Evolutionary conservation across 2,329 filamentous ascomycete species (phyloP).

Genomic region (Aphanoascus verrucosus): DNA sequence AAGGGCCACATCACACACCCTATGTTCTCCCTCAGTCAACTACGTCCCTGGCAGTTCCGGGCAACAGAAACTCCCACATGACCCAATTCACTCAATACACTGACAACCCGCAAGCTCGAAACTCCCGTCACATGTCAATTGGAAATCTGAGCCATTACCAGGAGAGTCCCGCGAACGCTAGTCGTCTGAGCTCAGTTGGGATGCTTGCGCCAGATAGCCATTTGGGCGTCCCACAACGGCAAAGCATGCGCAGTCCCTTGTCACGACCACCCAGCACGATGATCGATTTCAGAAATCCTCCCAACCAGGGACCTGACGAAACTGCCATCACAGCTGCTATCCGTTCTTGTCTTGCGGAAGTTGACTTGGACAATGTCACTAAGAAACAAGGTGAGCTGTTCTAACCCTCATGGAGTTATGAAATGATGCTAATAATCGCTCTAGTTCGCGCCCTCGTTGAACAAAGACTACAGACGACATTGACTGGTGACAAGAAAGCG

Average conservation of each 20-base stretch:
- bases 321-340: constrained; percentile 73
- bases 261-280: constrained; percentile 45
- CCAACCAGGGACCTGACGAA: constrained; percentile 59
- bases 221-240: constrained; percentile 27
- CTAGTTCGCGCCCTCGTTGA: constrained; percentile 73
- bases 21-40: constrained; percentile 80
- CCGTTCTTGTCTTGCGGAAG: constrained; percentile 68
- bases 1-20: constrained; percentile 43
- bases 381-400: constrained; percentile 69
- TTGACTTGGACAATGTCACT: constrained; percentile 91
- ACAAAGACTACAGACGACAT: constrained; percentile 81
- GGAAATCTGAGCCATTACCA: constrained; percentile 42
- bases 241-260: constrained; percentile 40
- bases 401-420: not conserved
- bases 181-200: constrained; percentile 35
- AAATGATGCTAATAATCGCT: not conserved
- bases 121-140: constrained; percentile 50
- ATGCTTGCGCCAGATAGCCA: constrained; percentile 38
- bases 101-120: constrained; percentile 43
- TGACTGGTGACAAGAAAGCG: constrained; percentile 70
- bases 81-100: constrained; percentile 55
- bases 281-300: constrained; percentile 48
- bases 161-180: constrained; percentile 34
- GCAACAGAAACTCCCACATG: constrained; percentile 58
- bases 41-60: constrained; percentile 44